phyloP scores from a whole-genome alignment of 768 basidiomycete species.

The Tricholomella constricta region DNA sequence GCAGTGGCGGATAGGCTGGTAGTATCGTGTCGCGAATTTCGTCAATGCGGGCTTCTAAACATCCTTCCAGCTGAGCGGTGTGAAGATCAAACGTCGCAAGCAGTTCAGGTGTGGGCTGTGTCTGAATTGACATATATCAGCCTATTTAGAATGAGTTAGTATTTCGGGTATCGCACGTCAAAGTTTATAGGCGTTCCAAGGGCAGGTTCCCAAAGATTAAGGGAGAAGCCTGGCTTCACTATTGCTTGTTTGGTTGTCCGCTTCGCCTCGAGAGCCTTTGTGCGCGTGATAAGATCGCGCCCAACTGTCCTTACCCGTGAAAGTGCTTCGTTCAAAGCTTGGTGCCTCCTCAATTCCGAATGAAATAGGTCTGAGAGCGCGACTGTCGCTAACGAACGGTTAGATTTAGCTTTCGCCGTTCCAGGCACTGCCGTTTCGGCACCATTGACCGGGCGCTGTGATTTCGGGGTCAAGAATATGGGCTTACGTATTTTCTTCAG shows the following conservation, averaged over 20 bases:
- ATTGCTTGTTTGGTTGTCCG: neutral
- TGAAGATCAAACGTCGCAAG: constrained; percentile 21
- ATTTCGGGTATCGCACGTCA: too few relatives aligned
- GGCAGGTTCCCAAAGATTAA: constrained; percentile 21
- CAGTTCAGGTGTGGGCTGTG: constrained; percentile 21
- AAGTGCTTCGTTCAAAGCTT: constrained; percentile 25
- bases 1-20: constrained; percentile 29
- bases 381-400: constrained; percentile 11
- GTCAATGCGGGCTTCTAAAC: constrained; percentile 27
- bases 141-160: neutral
- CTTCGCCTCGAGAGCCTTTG: constrained; percentile 4
- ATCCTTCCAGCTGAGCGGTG: neutral
- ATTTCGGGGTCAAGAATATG: constrained; percentile 22
- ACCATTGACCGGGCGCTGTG: neutral
- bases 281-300: constrained; percentile 6
- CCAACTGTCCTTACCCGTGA: constrained; percentile 13
- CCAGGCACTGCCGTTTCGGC: neutral
- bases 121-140: constrained; percentile 7
- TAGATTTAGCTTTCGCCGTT: neutral
- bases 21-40: constrained; percentile 27
- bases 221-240: neutral
- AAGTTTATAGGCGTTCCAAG: constrained; percentile 15
- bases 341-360: constrained; percentile 24
- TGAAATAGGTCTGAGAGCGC: constrained; percentile 23
- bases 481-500: constrained; percentile 35